Base-by-base conservation (phyloP, 1,284 basidiomycete species). In the Uromyces viciae-fabae region DNA sequence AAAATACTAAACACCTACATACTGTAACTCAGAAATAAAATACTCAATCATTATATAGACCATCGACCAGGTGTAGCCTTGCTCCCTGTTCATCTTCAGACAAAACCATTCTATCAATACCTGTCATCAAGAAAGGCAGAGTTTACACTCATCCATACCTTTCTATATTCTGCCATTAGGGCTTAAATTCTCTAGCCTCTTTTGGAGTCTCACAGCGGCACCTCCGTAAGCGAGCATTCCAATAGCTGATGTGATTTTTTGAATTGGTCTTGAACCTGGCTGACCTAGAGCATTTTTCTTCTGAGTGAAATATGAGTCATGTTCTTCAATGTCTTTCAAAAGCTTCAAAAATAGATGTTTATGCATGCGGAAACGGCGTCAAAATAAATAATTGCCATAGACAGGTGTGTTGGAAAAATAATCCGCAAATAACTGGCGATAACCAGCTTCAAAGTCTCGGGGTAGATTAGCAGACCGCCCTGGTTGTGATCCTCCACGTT, bases 181-280 rank as follows among this genome's bases (percentile, higher is more conserved):
- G n/a, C n/a, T n/a, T n/a, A n/a, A n/a, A n/a, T n/a, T n/a, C n/a
- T n/a, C n/a, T n/a, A n/a, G n/a, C n/a, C n/a, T n/a, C n/a, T n/a
- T n/a, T n/a, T n/a, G n/a, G n/a, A n/a, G n/a, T n/a, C n/a, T n/a
- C n/a, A n/a, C n/a, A n/a, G n/a, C n/a, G n/a, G n/a, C 49, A 17
- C 42, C 52, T 73, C 71, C 71, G n/a, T 73, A 49, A 3, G 43
- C 71, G 4, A 73, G 71, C 71, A 49, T 33, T 9, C 71, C 17
- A 25, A 52, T 14, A 3, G 52, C 25, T n/a, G 43, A 38, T 14
- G 43, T 38, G 1, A 73, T 38, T 33, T 56, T 73, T 31, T 56
- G 43, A 33, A 38, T 28, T 54, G 43, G 43, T 3, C 19, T 7
- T 17, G 33, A 38, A 28, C 71, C 71, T 38, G 52, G 43, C 8